Base-by-base conservation (phyloP, 2,329 filamentous ascomycete genomes). In the Plectosphaerella cucumerina region DNA sequence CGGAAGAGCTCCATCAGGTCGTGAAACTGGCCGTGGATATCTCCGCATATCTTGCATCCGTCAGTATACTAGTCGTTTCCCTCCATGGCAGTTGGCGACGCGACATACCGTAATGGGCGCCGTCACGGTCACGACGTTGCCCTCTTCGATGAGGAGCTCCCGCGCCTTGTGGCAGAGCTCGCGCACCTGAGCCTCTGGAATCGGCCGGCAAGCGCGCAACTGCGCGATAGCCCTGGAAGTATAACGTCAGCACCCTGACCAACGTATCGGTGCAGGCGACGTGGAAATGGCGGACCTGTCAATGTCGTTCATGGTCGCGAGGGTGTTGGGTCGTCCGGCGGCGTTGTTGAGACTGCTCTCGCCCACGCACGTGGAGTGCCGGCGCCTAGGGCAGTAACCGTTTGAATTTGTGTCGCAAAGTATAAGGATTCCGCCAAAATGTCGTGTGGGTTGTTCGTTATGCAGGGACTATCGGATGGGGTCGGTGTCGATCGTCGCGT, bases 1-100 rank as follows among this genome's bases (percentile, higher is more conserved):
- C 96, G 95, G 82, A 99, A 99, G 49, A 99, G 84, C 76, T 99
- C 94, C 91, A 99, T 97, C 71, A 99, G 75, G 68, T 99, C 94
- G 72, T 97, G 93, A 71, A 97, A 97, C 74, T 99, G 94, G 60
- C 94, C 94, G 73, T 99, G 94, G 69, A 99, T 99, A 74, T 99
- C 94, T 70, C 94, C 94, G 65, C 93, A 97, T 80, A 96, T 96
- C 84, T 89, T 51, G 8, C 31, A n/a, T 9, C 6, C 9, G 37
- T 57, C 23, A 57, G 49, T 20, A 17, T 37, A 6, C 6, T 18
- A 18, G n/a, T 12, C 39, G n/a, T 6, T 18, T 9, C n/a, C n/a
- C n/a, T n/a, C 15, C 18, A 14, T 33, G 17, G 12, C 20, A 14
- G 11, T 14, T 39, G 8, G 17, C 4, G 6, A 41, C 17, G 49